These are phyloP conservation scores for Plectosphaerella plurivora DNA, from an alignment of 2,329 filamentous ascomycete species.

Conservation along the genomic window DNA sequence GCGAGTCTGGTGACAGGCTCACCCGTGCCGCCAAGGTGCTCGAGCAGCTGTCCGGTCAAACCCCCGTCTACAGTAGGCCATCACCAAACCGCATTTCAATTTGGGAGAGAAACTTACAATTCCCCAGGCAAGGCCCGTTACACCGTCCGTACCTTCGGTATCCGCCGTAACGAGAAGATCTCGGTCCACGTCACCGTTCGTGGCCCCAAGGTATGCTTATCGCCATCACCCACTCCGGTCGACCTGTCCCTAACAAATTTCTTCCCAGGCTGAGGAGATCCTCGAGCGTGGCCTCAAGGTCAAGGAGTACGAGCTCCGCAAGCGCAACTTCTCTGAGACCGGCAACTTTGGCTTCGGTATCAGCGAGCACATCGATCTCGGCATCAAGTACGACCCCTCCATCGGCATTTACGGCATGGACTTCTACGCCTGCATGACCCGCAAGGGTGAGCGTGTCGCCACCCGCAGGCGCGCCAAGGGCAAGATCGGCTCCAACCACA, in stretches of 20 bases:
- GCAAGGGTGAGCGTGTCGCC: constrained; percentile 95
- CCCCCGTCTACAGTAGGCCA: constrained; percentile 92
- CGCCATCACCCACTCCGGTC: not conserved
- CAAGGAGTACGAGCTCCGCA: constrained; percentile 99
- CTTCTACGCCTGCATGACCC: constrained; percentile 99
- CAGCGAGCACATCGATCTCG: constrained; percentile 99
- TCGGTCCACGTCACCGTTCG: constrained; percentile 98
- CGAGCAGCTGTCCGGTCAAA: constrained; percentile 99
- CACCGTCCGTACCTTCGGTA: constrained; percentile 99
- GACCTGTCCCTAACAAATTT: constrained; percentile 16
- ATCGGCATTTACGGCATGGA: constrained; percentile 99
- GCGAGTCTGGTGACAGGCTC: constrained; percentile 99
- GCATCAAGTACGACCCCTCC: constrained; percentile 99
- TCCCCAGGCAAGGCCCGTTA: constrained; percentile 92
- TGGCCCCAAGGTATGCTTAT: constrained; percentile 64
- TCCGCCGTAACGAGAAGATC: constrained; percentile 99
- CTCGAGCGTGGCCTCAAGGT: constrained; percentile 99
- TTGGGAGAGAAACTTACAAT: not conserved
- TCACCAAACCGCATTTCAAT: constrained; percentile 2
- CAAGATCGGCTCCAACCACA: constrained; percentile 82
- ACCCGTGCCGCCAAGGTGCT: constrained; percentile 99
- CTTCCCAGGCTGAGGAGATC: constrained; percentile 86
- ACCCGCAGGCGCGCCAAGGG: constrained; percentile 89
- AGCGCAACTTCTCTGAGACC: constrained; percentile 99
- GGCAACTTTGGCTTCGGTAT: constrained; percentile 99